A percentile compares a stretch with the other conserved stretches of the same genome.
These are phyloP conservation scores for Russula virescens DNA, from an alignment of 768 basidiomycete genomes.

Conservation along the genomic window DNA sequence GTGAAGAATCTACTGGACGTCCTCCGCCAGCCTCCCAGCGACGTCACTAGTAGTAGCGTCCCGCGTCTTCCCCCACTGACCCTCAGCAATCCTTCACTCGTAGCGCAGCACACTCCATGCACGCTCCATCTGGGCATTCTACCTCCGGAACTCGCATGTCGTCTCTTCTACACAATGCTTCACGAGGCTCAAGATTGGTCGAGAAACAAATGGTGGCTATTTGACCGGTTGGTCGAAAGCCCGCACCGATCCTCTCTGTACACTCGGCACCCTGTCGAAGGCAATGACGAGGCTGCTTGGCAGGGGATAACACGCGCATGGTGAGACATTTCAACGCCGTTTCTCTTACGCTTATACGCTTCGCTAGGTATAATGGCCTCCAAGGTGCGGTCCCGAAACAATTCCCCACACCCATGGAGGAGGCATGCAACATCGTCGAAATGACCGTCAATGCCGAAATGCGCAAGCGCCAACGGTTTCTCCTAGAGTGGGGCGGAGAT, in stretches of 20 bases:
- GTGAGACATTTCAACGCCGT: conserved; percentile 33
- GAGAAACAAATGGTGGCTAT: conserved; percentile 79
- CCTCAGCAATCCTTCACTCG: conserved; percentile 55
- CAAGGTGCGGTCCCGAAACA: conserved; percentile 46
- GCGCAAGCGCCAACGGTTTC: conserved; percentile 51
- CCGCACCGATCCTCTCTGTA: conserved; percentile 81
- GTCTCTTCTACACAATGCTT: conserved; percentile 68
- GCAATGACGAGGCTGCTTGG: conserved; percentile 46
- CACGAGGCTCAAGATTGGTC: conserved; percentile 57
- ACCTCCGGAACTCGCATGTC: conserved; percentile 69
- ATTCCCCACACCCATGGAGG: conserved; percentile 71
- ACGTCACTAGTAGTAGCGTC: conserved; percentile 12
- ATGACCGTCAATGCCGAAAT: conserved; percentile 66
- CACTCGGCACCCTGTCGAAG: conserved; percentile 37
- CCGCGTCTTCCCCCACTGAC: conserved; percentile 52
- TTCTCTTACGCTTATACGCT: neutral
- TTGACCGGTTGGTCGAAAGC: conserved; percentile 76
- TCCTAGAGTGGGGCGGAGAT: conserved; percentile 57
- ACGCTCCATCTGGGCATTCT: conserved; percentile 66
- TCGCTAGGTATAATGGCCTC: conserved; percentile 72
- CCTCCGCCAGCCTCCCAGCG: conserved; percentile 18
- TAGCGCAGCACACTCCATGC: conserved; percentile 66
- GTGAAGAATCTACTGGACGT: conserved; percentile 21
- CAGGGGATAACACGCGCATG: conserved; percentile 72
- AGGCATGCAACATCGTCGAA: conserved; percentile 68